Evolutionary conservation across 306 rosid species (phyloP).

Genomic region (Fagus sylvatica): DNA sequence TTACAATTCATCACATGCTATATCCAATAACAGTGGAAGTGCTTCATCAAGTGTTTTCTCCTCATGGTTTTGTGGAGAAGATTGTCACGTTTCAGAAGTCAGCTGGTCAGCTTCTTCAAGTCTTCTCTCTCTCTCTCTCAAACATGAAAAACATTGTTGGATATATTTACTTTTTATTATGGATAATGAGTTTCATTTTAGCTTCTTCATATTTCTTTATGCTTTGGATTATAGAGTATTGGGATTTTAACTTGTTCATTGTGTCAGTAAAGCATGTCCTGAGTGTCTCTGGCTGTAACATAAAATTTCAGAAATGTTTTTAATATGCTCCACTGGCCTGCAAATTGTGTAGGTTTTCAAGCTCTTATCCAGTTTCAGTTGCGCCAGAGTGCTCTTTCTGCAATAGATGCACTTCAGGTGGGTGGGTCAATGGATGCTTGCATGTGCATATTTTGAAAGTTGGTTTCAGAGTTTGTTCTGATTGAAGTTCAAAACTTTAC

Average conservation of each 20-base stretch:
- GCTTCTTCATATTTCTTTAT: constrained; percentile 1
- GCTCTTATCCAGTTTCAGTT: constrained; percentile 93
- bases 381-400: constrained; percentile 82
- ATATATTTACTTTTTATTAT: constrained; percentile 6
- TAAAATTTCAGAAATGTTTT: constrained; percentile 19
- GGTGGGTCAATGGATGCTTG: constrained; percentile 18
- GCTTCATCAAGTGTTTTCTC: constrained; percentile 96
- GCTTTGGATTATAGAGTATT: neutral
- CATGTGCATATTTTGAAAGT: constrained; percentile 7
- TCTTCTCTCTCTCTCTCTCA: constrained; percentile 55
- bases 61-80: constrained; percentile 99
- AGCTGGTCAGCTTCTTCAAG: constrained; percentile 97
- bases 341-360: constrained; percentile 79
- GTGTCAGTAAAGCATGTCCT: neutral
- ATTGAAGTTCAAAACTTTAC: constrained; percentile 22
- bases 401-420: constrained; percentile 92
- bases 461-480: constrained; percentile 25
- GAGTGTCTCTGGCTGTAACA: constrained; percentile 8
- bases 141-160: constrained; percentile 20
- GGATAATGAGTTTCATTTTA: constrained; percentile 1
- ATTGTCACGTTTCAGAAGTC: constrained; percentile 99
- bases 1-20: constrained; percentile 97
- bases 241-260: neutral
- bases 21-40: constrained; percentile 99
- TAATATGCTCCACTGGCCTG: constrained; percentile 25